Base-by-base conservation (phyloP, 495 filamentous ascomycete species). In the Mycothermus thermophilus region DNA sequence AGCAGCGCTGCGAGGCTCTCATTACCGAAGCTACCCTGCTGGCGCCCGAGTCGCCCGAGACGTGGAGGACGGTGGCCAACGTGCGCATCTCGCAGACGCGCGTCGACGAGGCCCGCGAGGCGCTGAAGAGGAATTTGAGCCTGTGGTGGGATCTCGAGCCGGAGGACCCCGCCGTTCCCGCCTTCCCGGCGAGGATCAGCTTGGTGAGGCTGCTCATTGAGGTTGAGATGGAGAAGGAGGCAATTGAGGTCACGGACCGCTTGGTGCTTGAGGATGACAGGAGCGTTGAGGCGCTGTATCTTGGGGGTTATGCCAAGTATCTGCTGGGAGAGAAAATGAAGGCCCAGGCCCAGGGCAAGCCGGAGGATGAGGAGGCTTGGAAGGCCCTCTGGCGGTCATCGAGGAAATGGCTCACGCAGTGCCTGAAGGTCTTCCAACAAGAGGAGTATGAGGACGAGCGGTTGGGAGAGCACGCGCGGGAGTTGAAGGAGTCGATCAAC, bases 261-360 rank as follows among this genome's bases (percentile, higher is more conserved):
- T 53, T 99, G 32, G 74, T 93, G 12, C 55, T 64, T 4, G 92
- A 96, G 55, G 86, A 96, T 43, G 92, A 99, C 52, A 68, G 75
- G 42, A 85, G 87, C 56, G 83, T 95, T 8, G 92, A 99, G 56
- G 81, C 80, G 2, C 93, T 85, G 86, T 99, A 99, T 60, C 64
- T 96, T 3, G 88, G 92, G 21, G 92, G 92, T 8, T 99, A 88
- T 80, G 80, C 80, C 37, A 66, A 84, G 38, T 81, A 83, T 49
- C 65, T 90, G 35, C 59, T 80, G 37, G 85, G 81, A 0, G 74
- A 81, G 54, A 84, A 78, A 62, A 47, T 70, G 50, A 58, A 67
- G 56, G n/a, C n/a, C n/a, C 30, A 66, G 32, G 35, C 22, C 22
- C 11, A 51, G 47, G 28, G 10, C 5, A 44, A 51, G 33, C 41